These are phyloP conservation scores for Neurospora crassa DNA, from an alignment of 2,329 filamentous ascomycete genomes.

Conservation along the genomic window DNA sequence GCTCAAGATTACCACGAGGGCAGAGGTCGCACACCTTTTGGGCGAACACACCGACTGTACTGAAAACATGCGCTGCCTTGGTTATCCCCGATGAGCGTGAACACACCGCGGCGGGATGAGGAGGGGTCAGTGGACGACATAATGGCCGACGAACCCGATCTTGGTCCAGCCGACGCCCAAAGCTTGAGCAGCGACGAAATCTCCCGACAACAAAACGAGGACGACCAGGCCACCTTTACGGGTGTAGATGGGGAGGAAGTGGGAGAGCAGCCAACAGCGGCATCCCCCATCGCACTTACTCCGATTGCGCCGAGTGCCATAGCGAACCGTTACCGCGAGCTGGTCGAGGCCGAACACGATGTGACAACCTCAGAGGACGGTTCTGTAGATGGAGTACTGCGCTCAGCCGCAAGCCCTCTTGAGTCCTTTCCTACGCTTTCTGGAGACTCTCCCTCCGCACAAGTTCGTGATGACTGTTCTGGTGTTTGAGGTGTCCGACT, in stretches of 20 bases:
- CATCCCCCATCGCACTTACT: constrained; percentile 12
- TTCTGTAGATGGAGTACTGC: constrained; percentile 43
- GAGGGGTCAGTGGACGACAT: constrained; percentile 33
- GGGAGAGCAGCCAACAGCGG: constrained; percentile 24
- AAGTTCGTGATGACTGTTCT: constrained; percentile 40
- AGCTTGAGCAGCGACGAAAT: constrained; percentile 34
- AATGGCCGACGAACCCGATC: constrained; percentile 41
- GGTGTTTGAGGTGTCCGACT: not conserved
- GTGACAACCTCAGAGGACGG: constrained; percentile 42
- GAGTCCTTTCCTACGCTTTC: constrained; percentile 63
- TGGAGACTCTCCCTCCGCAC: constrained; percentile 76
- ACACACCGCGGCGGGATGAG: constrained; percentile 51
- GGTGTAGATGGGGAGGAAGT: constrained; percentile 5
- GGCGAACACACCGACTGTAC: not conserved
- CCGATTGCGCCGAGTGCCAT: constrained; percentile 26
- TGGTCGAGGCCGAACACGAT: constrained; percentile 29
- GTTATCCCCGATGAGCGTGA: constrained; percentile 58
- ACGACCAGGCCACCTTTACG: constrained; percentile 24
- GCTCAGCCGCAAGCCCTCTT: constrained; percentile 55
- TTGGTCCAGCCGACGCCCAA: constrained; percentile 29
- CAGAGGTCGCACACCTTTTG: not conserved
- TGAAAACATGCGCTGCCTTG: constrained; percentile 19
- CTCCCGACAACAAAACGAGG: constrained; percentile 27
- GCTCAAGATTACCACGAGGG: not conserved
- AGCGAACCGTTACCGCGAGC: constrained; percentile 34